phyloP scores from a whole-genome alignment of 2,329 filamentous ascomycete genomes.

The Pseudogymnoascus sp. region DNA sequence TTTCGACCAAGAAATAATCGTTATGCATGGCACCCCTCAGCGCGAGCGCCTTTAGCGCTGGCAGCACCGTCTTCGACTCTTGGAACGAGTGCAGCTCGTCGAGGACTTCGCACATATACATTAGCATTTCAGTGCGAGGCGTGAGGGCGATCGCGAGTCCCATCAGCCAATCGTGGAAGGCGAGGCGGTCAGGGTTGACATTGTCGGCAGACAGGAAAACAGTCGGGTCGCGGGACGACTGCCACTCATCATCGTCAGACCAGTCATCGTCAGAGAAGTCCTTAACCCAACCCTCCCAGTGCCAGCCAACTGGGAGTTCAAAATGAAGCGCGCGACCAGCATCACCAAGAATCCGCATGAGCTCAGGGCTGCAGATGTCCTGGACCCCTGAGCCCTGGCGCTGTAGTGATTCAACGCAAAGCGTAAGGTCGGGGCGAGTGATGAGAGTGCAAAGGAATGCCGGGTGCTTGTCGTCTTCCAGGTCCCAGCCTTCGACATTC shows the following conservation, averaged over 20 bases:
- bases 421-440: neutral
- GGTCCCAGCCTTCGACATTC: neutral
- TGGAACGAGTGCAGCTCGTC: neutral
- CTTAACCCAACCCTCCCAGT: neutral
- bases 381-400: neutral
- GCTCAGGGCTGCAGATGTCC: neutral
- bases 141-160: neutral
- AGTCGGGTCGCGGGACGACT: too few relatives aligned
- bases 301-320: neutral
- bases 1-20: neutral
- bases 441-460: too few relatives aligned
- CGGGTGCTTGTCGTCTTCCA: neutral
- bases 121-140: neutral
- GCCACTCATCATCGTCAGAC: neutral
- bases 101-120: neutral
- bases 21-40: neutral
- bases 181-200: neutral
- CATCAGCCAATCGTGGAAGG: neutral
- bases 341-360: neutral
- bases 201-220: too few relatives aligned
- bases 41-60: neutral
- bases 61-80: neutral
- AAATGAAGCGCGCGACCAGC: neutral
- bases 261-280: neutral
- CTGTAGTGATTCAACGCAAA: neutral